Percentiles rank a stretch among this genome's conserved stretches.
phyloP scores from a whole-genome alignment of 805 yeast species.

The Yarrowia sp. region DNA sequence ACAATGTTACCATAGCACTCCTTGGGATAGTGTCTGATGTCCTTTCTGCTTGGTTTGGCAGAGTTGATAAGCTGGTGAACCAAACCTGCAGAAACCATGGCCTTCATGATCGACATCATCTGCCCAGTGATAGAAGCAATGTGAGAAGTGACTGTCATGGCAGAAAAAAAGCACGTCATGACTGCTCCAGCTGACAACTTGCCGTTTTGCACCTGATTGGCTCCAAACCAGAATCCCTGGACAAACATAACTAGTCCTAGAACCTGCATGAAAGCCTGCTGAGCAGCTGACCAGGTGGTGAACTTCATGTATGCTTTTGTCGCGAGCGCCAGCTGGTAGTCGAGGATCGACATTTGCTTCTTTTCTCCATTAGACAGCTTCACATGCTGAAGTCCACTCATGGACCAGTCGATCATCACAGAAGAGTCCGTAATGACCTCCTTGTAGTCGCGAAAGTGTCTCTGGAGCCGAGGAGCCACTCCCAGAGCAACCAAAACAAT shows the following conservation, averaged over 20 bases:
- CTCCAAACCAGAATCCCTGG: constrained; percentile 92
- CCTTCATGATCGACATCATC: constrained; percentile 63
- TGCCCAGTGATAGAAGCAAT: constrained; percentile 56
- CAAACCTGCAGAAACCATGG: constrained; percentile 56
- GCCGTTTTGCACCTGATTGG: constrained; percentile 55
- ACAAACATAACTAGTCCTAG: constrained; percentile 74
- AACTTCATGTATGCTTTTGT: constrained; percentile 46
- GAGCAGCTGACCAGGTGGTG: constrained; percentile 49
- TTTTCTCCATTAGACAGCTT: constrained; percentile 58
- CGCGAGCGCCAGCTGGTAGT: constrained; percentile 39
- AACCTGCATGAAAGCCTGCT: constrained; percentile 55
- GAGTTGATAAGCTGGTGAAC: neutral
- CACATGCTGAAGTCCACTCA: constrained; percentile 58
- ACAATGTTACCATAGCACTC: neutral
- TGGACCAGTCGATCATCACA: constrained; percentile 65
- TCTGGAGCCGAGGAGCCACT: constrained; percentile 53
- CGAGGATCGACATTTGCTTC: constrained; percentile 50
- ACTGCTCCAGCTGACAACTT: constrained; percentile 59
- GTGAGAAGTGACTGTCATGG: constrained; percentile 66
- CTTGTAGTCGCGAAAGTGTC: constrained; percentile 58
- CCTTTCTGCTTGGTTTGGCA: neutral
- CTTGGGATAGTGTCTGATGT: constrained; percentile 2
- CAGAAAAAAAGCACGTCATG: constrained; percentile 78
- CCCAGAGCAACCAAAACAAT: constrained; percentile 50
- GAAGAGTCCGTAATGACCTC: constrained; percentile 53